These are phyloP conservation scores for Waltergamsia citrina DNA, from an alignment of 2,329 filamentous ascomycete genomes.

Conservation along the genomic window DNA sequence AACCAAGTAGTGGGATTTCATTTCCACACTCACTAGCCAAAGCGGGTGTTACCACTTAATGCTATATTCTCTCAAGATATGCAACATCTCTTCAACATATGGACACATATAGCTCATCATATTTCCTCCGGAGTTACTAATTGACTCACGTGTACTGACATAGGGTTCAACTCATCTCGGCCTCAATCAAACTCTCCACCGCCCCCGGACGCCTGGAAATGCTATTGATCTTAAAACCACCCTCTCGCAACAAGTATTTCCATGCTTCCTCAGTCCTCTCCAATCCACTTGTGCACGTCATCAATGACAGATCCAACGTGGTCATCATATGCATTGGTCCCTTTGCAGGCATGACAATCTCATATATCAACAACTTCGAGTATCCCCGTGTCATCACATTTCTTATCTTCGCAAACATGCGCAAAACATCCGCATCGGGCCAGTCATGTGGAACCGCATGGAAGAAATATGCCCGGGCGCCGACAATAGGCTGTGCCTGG, in stretches of 20 bases:
- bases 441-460: conserved; percentile 27
- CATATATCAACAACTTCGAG: conserved; percentile 23
- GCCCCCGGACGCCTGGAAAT: conserved; percentile 16
- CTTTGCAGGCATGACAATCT: conserved; percentile 20
- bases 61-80: too few relatives aligned
- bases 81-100: too few relatives aligned
- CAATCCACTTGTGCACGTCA: conserved; percentile 16
- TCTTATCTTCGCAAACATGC: conserved; percentile 18
- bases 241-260: conserved; percentile 12
- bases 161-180: too few relatives aligned
- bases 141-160: too few relatives aligned
- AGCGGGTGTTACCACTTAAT: too few relatives aligned
- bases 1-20: too few relatives aligned
- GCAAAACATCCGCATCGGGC: conserved; percentile 17
- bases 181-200: conserved; percentile 8
- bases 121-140: too few relatives aligned
- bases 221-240: conserved; percentile 15
- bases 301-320: conserved; percentile 23
- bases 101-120: too few relatives aligned
- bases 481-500: conserved; percentile 12
- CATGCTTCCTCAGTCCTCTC: conserved; percentile 19
- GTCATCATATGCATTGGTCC: conserved; percentile 17
- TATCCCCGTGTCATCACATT: conserved; percentile 22
- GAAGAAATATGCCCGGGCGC: conserved; percentile 21
- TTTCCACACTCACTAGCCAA: too few relatives aligned